Percentiles rank a stretch among this genome's conserved stretches.
These are phyloP conservation scores for Microstegium vimineum DNA, from an alignment of 176 grass and related monocot species.

Conservation along the genomic window DNA sequence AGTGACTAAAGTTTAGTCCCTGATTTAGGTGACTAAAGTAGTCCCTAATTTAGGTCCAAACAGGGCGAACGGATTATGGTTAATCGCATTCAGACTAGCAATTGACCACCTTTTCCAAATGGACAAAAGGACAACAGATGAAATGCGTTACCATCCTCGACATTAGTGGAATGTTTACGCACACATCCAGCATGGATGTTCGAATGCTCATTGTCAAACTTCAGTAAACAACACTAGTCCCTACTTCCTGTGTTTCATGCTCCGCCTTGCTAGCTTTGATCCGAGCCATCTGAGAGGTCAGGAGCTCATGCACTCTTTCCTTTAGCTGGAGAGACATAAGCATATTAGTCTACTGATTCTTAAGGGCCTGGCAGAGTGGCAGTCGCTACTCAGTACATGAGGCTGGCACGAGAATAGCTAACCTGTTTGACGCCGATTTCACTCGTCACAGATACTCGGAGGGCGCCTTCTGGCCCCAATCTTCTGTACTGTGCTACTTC, in stretches of 20 bases:
- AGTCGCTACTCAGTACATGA: neutral
- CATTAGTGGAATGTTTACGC: neutral
- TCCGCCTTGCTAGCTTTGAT: slow-evolving; percentile 19
- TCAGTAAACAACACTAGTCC: neutral
- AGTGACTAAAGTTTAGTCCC: too few relatives aligned
- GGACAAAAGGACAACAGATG: neutral
- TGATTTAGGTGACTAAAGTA: too few relatives aligned
- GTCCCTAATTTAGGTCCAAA: too few relatives aligned
- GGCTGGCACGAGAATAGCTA: neutral
- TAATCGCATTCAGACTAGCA: neutral
- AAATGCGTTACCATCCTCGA: neutral
- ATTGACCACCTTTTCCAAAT: neutral
- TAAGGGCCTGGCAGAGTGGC: neutral
- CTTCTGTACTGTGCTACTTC: slow-evolving; percentile 49
- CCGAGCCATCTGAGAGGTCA: slow-evolving; percentile 61
- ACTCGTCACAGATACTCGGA: slow-evolving; percentile 54
- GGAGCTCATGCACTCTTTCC: slow-evolving; percentile 57
- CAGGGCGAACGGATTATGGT: too few relatives aligned
- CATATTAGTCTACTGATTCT: slow-evolving; percentile 6
- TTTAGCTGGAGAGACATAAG: slow-evolving; percentile 45
- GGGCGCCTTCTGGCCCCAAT: slow-evolving; percentile 60
- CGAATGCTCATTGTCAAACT: neutral
- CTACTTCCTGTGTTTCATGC: neutral
- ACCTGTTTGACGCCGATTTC: slow-evolving; percentile 68
- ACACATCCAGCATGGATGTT: neutral